phyloP scores from a whole-genome alignment of 805 yeast genomes.

The Isabelozyma gotoi region DNA sequence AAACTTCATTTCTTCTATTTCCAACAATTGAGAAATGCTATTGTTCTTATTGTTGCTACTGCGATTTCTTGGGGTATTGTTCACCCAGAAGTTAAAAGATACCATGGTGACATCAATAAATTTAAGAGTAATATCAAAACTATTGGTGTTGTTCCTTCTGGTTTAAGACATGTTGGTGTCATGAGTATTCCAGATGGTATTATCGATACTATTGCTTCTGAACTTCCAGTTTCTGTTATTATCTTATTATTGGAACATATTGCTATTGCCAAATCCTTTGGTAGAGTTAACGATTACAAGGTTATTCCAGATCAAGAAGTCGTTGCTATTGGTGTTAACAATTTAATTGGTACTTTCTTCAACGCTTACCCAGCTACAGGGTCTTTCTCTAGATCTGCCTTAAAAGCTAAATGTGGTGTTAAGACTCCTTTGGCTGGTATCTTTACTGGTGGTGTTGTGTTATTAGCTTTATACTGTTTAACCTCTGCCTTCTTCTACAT shows the following conservation, averaged over 20 bases:
- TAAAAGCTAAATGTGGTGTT: constrained; percentile 93
- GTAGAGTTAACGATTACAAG: constrained; percentile 87
- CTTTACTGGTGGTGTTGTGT: constrained; percentile 84
- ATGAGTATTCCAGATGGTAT: constrained; percentile 64
- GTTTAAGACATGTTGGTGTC: constrained; percentile 74
- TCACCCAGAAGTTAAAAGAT: constrained; percentile 40
- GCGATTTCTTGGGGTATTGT: constrained; percentile 78
- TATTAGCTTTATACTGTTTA: constrained; percentile 80
- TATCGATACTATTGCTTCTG: constrained; percentile 61
- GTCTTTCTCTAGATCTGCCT: constrained; percentile 90
- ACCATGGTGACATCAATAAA: constrained; percentile 26
- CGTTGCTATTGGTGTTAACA: constrained; percentile 89
- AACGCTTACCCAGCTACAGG: constrained; percentile 95
- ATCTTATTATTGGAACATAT: constrained; percentile 87
- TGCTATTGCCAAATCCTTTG: constrained; percentile 91
- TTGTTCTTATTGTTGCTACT: constrained; percentile 79
- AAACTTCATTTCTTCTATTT: constrained; percentile 63
- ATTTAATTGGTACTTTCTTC: constrained; percentile 88
- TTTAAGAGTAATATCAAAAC: constrained; percentile 53
- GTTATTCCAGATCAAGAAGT: constrained; percentile 92
- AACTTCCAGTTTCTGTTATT: constrained; percentile 83
- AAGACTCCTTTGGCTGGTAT: constrained; percentile 92
- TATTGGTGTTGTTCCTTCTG: constrained; percentile 79
- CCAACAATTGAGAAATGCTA: constrained; percentile 77
- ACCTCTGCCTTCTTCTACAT: constrained; percentile 84